Evolutionary conservation across 2,329 filamentous ascomycete genomes (phyloP), one percentile per base, ranked within the genome.

Genomic region (Calonectria naviculata): DNA sequence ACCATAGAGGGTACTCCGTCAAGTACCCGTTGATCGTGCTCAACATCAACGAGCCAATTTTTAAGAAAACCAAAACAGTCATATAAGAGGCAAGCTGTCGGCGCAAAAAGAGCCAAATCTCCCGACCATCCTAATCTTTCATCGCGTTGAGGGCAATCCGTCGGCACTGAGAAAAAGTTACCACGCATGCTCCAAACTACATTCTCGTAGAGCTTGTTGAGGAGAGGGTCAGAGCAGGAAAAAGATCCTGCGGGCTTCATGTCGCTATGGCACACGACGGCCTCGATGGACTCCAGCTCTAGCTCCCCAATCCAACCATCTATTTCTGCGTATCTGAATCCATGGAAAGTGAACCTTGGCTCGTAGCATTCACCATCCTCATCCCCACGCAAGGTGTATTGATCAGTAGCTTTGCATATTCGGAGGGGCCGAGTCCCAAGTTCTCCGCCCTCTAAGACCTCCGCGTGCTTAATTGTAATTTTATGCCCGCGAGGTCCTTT

Each of bases 141-240:
- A 67, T 90, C 87, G 5, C 87, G 81, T 73, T 89, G 86, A 0
- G 88, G 88, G 73, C 87, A 89, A 74, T 91, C 89, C 0, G 88
- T 91, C 0, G 88, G 88, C 1, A 91, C 79, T 5, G 83, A 85
- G 19, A 90, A 73, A 73, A 91, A 90, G 74, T 91, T 91, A 3
- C 88, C 88, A 28, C 84, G 84, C 85, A 90, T 89, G 26, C 84
- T 84, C 89, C 89, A 90, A 29, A 81, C 74, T 0, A 87, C 83
- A 67, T 91, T 91, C 3, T 83, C 65, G 72, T 90, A 86, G 1
- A 91, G 83, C 69, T 86, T 80, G 71, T 90, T 91, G n/a, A 91
- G 74, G 8, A 86, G 78, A 0, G 76, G 66, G 47, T 91, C 78
- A 0, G 89, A 91, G 69, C 86, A 89, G 15, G 83, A 76, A 65